Conservation (phyloP, 2,329 filamentous ascomycete genomes). For the Scedosporium boydii region DNA sequence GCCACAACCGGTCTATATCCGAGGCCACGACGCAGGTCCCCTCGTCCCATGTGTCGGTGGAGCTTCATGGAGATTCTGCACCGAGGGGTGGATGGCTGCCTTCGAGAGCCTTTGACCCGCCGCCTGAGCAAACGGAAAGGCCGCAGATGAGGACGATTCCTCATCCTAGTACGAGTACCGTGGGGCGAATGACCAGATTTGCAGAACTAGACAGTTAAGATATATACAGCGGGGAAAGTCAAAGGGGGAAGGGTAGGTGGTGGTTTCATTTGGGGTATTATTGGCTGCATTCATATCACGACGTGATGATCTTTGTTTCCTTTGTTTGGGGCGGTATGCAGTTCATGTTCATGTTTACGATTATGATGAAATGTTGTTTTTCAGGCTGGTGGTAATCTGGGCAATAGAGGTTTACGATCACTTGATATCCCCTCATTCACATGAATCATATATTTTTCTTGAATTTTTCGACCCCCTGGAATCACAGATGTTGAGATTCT, state of each 20-base stretch:
- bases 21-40: conserved; percentile 3
- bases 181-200: conserved; percentile 5
- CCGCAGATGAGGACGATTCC: conserved; percentile 5
- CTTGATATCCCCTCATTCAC: neutral
- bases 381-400: neutral
- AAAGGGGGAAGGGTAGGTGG: too few relatives aligned
- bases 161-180: conserved; percentile 1
- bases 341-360: neutral
- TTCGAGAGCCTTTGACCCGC: neutral
- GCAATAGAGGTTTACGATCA: neutral
- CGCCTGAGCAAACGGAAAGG: neutral
- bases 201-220: conserved; percentile 1
- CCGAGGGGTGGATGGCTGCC: neutral
- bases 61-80: neutral
- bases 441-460: neutral
- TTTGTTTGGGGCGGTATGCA: neutral
- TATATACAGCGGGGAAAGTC: neutral
- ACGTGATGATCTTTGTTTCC: neutral
- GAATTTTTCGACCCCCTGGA: neutral
- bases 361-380: neutral
- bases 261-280: too few relatives aligned
- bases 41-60: neutral
- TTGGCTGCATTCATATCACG: too few relatives aligned
- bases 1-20: conserved; percentile 2
- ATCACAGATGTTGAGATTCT: neutral